Conservation (phyloP, 2,329 filamentous ascomycete species). For the Neurospora sp. region DNA sequence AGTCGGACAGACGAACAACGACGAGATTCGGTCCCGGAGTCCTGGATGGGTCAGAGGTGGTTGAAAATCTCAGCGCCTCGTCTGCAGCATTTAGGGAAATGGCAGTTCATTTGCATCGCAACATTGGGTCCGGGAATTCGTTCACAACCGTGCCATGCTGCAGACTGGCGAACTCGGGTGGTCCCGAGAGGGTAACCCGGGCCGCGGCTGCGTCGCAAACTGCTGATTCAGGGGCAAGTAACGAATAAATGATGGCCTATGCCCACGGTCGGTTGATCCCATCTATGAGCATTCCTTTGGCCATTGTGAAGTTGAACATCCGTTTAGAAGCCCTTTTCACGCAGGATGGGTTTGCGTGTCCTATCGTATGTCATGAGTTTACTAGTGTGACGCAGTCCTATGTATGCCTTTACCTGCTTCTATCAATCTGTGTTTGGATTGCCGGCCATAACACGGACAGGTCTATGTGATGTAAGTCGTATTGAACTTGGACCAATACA, state of each 20-base stretch:
- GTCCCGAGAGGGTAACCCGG: not conserved
- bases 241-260: not conserved
- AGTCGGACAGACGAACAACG: constrained; percentile 12
- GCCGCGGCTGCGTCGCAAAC: not conserved
- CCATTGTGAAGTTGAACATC: not conserved
- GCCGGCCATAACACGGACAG: not conserved
- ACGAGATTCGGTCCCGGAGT: constrained; percentile 19
- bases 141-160: not conserved
- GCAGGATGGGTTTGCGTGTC: not conserved
- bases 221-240: not conserved
- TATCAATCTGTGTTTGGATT: not conserved
- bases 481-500: not conserved
- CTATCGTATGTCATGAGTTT: not conserved
- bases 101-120: constrained; percentile 18
- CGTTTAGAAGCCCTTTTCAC: not conserved
- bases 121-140: not conserved
- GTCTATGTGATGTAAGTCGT: not conserved
- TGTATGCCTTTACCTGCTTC: not conserved
- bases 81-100: constrained; percentile 21
- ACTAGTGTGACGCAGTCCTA: not conserved
- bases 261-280: not conserved
- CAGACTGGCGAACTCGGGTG: not conserved
- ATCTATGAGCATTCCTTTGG: not conserved
- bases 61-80: constrained; percentile 12
- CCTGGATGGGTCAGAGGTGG: constrained; percentile 18